Evolutionary conservation across 2,329 filamentous ascomycete genomes (phyloP), one percentile per base, ranked within the genome.

Genomic region (Ophiocordyceps unilateralis): DNA sequence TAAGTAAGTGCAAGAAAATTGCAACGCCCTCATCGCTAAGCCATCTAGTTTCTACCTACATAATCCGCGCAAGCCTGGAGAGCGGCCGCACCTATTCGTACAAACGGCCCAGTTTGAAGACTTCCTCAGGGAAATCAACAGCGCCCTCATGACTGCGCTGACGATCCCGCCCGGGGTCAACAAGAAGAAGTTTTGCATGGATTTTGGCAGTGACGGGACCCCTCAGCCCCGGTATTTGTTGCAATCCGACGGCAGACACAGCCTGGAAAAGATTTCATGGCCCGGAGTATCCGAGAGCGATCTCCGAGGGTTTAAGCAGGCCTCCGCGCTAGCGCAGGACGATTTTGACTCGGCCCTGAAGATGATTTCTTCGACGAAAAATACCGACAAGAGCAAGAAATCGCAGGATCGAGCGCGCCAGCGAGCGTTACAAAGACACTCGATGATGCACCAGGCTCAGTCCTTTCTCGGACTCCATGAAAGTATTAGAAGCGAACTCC

Each of bases 181-280:
- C 12, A 60, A 67, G 5, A 62, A 67, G 15, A 74, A 70, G 1
- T 80, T 91, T 45, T 58, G 71, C 38, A 58, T 81, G 45, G 61
- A 61, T 10, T 91, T 93, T 53, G 69, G 69, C 1, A 53, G 73
- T 24, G 68, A 73, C 28, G 68, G 69, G 4, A 74, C 70, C 5
- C 77, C 79, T 5, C 67, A 69, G 8, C 86, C 87, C 4, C 71
- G 76, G 37, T 88, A 77, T 52, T 62, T 91, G 5, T 78, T 79
- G 2, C 68, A 65, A 36, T 74, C 71, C 1, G 60, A 54, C 14
- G 72, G 64, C 34, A 59, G 61, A 4, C 59, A 65, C 10, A 49
- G 49, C 1, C 45, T 53, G 11, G 50, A 68, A 3, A 47, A 59
- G 22, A 47, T 51, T 2, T 48, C 46, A 5, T 58, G 58, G 44